These are phyloP conservation scores for Cymbomonas tetramitiformis DNA, from an alignment of 139 green algal genomes.

Conservation along the genomic window DNA sequence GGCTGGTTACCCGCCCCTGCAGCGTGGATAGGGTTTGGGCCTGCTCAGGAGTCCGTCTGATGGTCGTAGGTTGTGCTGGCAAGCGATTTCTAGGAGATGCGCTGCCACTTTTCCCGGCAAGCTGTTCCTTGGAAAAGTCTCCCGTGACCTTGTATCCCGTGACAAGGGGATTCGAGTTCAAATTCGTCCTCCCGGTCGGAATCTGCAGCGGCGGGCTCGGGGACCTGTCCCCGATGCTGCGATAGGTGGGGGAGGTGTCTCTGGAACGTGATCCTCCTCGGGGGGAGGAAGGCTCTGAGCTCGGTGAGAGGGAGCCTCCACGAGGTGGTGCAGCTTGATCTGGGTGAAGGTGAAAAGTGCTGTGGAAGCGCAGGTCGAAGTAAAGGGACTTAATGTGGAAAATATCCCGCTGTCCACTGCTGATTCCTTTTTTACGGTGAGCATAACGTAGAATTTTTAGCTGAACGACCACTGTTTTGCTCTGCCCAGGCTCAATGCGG, in stretches of 20 bases:
- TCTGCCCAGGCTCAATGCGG: constrained; percentile 29
- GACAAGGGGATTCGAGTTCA: no score
- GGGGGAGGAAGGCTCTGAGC: neutral
- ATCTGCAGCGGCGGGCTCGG: neutral
- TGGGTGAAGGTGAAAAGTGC: constrained; percentile 50
- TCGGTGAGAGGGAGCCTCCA: neutral
- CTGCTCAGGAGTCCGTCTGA: no score
- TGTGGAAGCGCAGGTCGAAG: constrained; percentile 57
- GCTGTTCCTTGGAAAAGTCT: no score
- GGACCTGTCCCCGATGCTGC: neutral
- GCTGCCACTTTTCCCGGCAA: no score
- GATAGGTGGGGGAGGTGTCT: neutral
- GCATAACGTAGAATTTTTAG: constrained; percentile 35
- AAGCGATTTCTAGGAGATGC: no score
- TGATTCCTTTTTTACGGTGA: constrained; percentile 35
- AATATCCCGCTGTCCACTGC: constrained; percentile 46
- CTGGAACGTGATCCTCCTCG: neutral
- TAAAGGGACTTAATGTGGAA: constrained; percentile 58
- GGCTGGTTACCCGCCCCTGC: neutral
- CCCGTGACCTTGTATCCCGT: no score
- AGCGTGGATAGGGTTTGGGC: neutral
- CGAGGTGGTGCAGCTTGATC: no score
- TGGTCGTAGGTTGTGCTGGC: no score
- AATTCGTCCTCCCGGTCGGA: neutral
- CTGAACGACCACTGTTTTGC: constrained; percentile 31